Base-by-base conservation (phyloP, 2,329 filamentous ascomycete species). In the Pyrenochaeta sp. region DNA sequence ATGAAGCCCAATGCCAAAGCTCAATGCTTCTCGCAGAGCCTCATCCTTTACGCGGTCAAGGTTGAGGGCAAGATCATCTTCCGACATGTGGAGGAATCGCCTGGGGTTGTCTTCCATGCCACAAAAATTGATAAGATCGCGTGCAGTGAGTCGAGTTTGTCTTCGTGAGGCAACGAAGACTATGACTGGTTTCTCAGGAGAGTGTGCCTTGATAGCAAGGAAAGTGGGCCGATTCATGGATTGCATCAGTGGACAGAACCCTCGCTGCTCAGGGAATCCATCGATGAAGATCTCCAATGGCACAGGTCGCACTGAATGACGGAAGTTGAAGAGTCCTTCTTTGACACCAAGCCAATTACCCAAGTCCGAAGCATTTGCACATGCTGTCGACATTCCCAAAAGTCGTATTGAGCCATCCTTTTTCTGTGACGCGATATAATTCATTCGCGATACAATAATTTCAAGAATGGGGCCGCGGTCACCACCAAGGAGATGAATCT, bases 141-240 rank as follows among this genome's bases (percentile, higher is more conserved):
- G 94, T 18, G 94, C 94, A 1, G 94, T 99, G 27, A 99, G 78
- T 23, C 94, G 87, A 0, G 94, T 99, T 76, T 99, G 94, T 62
- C 94, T 82, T 63, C 95, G 87, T 13, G 94, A 99, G 3, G 94
- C 91, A 6, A 99, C 94, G 62, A 99, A 99, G 1, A 99, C 94
- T 68, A 99, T 99, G 7, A 97, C 94, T 0, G 94, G 94, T 72
- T 99, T 97, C 39, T 91, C 87, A 0, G 95, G 94, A 28, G 92
- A 96, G 72, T 99, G 95, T 8, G 87, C 90, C 72, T 99, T 96
- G 71, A 99, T 94, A 0, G 94, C 94, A 21, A 97, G 77, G 73
- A 97, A 99, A 0, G 94, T 96, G 2, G 94, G 94, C 6, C 94
- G 83, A 65, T 99, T 99, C 94, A 99, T 99, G 0, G 91, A 96